Base-by-base conservation (phyloP, 2,329 filamentous ascomycete genomes). In the Sarocladium kiliense region DNA sequence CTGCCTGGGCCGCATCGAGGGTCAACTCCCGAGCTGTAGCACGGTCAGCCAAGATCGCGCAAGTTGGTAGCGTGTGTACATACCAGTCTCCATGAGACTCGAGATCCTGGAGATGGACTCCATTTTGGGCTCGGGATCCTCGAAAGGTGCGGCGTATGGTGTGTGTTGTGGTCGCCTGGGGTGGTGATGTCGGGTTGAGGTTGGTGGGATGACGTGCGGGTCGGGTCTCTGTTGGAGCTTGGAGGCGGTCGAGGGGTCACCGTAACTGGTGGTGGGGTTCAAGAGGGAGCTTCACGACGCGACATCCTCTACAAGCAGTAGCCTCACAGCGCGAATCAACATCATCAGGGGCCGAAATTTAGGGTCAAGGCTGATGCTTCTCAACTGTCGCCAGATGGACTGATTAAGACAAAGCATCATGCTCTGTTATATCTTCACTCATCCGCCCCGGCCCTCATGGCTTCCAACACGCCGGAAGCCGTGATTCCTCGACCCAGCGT, bases 81-180 rank as follows among this genome's bases (percentile, higher is more conserved):
- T 80, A 96, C 93, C 91, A 74, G 89, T 94, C 78, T 97, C 94
- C 71, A 99, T 86, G 74, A 97, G 84, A 70, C 85, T 90, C 63
- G 92, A 96, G 72, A 99, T 95, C 66, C 89, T 84, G 61, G 93
- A 91, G 68, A 97, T 91, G 21, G 93, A 96, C 82, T 99, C 94
- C 94, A 99, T 99, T 56, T 58, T 65, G 61, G 61, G 61, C 57
- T 59, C 57, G 58, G 58, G 57, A 12, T 51, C 47, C 47, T 51
- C 47, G 44, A 47, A 27, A 21, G 27, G 30, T 10, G 47, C n/a
- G 30, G 26, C 47, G 26, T 25, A 27, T 51, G 2, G 47, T 12
- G 47, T 19, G 2, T 27, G 18, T 49, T 56, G 57, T 58, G 49
- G 56, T 49, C 26, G 58, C 54, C 12, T 10, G 21, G 50, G 41